phyloP scores from a whole-genome alignment of 345 rosid species.

The Litchi chinensis region DNA sequence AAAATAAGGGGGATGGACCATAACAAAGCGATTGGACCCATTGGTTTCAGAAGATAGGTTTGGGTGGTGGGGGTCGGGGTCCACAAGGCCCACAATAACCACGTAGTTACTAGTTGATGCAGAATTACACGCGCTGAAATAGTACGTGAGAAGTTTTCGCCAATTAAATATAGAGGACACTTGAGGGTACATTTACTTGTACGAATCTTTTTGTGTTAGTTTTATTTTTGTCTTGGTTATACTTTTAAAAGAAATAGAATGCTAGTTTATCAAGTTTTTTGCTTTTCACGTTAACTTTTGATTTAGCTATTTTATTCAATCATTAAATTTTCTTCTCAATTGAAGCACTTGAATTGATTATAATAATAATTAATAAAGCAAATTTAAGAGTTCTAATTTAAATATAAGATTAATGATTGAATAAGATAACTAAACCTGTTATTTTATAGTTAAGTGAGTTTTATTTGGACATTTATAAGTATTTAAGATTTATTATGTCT shows the following conservation, averaged over 20 bases:
- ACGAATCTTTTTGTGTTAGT: background rate
- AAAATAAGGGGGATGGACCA: background rate
- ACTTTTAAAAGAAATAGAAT: no score
- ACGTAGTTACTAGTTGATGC: background rate
- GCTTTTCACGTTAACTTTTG: no score
- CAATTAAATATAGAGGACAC: background rate
- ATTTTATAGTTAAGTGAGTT: no score
- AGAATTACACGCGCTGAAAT: background rate
- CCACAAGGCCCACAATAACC: constrained; percentile 1
- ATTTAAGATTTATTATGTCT: no score
- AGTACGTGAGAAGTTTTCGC: background rate
- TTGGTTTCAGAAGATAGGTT: background rate
- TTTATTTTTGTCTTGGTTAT: background rate
- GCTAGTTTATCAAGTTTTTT: background rate
- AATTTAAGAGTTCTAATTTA: no score
- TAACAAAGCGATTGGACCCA: background rate
- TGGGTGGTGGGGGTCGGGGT: background rate
- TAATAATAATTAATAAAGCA: no score
- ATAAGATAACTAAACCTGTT: no score
- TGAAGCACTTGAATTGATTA: no score
- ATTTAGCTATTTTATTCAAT: no score
- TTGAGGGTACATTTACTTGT: background rate
- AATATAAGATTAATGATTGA: no score
- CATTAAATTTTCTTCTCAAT: no score
- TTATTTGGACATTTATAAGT: no score